phyloP scores from a whole-genome alignment of 2,329 filamentous ascomycete genomes.

The Emergomyces pasteurianus region DNA sequence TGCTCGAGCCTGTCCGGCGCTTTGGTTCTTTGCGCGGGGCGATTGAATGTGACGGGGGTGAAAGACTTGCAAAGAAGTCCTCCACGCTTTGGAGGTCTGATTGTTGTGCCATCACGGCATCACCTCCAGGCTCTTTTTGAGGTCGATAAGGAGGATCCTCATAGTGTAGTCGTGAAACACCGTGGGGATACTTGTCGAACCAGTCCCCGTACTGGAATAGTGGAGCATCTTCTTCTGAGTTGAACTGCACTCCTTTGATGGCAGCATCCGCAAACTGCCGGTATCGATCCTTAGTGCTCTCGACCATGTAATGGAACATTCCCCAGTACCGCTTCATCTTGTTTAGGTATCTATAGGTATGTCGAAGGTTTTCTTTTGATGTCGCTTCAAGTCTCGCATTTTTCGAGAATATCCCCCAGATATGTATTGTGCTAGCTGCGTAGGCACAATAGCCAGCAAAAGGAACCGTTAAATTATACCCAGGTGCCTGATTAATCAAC shows the following conservation, averaged over 20 bases:
- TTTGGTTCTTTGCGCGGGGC: slow-evolving; percentile 41
- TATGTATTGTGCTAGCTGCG: slow-evolving; percentile 84
- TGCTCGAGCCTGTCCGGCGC: slow-evolving; percentile 14
- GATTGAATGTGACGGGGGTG: slow-evolving; percentile 43
- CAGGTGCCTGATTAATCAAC: slow-evolving; percentile 66
- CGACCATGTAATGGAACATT: slow-evolving; percentile 94
- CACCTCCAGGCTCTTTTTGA: slow-evolving; percentile 68
- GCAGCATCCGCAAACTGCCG: slow-evolving; percentile 72
- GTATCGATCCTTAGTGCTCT: slow-evolving; percentile 84
- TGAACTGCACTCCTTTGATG: slow-evolving; percentile 42
- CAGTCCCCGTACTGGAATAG: slow-evolving; percentile 96
- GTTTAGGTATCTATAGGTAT: slow-evolving; percentile 78
- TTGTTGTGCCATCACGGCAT: slow-evolving; percentile 79
- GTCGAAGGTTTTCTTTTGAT: slow-evolving; percentile 72
- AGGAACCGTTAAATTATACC: slow-evolving; percentile 72
- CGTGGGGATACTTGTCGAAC: slow-evolving; percentile 91
- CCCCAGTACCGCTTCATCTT: slow-evolving; percentile 98
- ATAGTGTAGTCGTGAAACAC: slow-evolving; percentile 73
- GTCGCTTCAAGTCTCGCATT: slow-evolving; percentile 61
- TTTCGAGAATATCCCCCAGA: slow-evolving; percentile 81
- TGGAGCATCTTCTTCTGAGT: slow-evolving; percentile 42
- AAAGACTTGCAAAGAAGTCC: slow-evolving; percentile 79
- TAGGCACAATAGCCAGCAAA: slow-evolving; percentile 95
- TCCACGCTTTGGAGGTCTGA: slow-evolving; percentile 86
- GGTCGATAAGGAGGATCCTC: slow-evolving; percentile 57